phyloP scores from a whole-genome alignment of 225 moss, liverwort and hornwort genomes.

The Neckera pumila region DNA sequence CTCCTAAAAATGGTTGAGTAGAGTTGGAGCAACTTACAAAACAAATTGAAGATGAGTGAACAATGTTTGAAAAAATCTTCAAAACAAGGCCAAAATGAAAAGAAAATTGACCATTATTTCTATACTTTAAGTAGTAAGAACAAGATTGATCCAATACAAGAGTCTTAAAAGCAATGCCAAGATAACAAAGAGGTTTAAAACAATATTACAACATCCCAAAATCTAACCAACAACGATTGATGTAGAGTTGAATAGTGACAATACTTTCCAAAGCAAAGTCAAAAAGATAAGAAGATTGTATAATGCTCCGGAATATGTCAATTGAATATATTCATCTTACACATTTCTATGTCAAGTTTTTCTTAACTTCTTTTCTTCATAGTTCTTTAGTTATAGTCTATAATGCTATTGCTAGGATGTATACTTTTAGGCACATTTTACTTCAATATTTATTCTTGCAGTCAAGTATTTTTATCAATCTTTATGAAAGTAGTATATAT shows the following conservation, averaged over 20 bases:
- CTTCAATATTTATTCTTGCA: neutral
- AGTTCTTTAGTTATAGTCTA: no score
- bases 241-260: neutral
- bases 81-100: neutral
- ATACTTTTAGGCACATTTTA: neutral
- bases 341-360: neutral
- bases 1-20: neutral
- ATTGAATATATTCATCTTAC: neutral
- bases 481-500: neutral
- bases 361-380: neutral
- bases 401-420: neutral
- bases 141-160: accelerated
- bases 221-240: neutral
- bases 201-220: neutral
- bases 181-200: neutral
- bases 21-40: neutral
- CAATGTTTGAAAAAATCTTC: neutral
- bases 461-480: neutral
- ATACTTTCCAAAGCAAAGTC: neutral
- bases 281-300: neutral
- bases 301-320: accelerated
- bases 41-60: neutral
- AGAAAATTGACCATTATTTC: neutral
- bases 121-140: neutral
- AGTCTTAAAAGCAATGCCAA: neutral